A percentile compares a stretch with the other conserved stretches of the same genome.
phyloP scores from a whole-genome alignment of 2,329 filamentous ascomycete species.

The Fusarium nygamai region DNA sequence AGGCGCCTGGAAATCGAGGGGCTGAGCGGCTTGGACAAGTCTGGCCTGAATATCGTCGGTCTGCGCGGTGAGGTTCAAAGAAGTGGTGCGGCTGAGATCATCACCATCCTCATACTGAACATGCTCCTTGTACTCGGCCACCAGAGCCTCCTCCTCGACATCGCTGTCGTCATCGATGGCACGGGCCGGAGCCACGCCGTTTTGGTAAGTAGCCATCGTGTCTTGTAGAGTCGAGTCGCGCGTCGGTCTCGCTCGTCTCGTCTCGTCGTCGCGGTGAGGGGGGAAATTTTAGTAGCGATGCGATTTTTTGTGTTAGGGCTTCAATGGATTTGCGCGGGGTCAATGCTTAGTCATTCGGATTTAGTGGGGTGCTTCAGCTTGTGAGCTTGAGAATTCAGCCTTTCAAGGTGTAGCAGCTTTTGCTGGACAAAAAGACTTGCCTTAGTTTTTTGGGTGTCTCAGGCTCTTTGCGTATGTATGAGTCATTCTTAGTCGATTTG shows the following conservation, averaged over 20 bases:
- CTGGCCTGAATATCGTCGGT: conserved; percentile 93
- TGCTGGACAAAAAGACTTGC: conserved; percentile 6
- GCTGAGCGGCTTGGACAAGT: conserved; percentile 89
- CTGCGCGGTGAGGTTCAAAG: conserved; percentile 75
- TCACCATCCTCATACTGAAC: conserved; percentile 92
- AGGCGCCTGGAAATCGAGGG: conserved; percentile 93
- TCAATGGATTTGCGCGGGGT: conserved; percentile 43
- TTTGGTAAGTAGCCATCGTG: conserved; percentile 70
- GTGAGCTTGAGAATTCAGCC: conserved; percentile 16
- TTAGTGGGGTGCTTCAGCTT: conserved; percentile 44
- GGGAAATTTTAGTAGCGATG: conserved; percentile 48
- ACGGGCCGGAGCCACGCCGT: conserved; percentile 68
- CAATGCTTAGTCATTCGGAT: conserved; percentile 9
- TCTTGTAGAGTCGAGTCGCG: conserved; percentile 44
- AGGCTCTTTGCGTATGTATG: conserved; percentile 32
- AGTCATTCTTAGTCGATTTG: conserved; percentile 43
- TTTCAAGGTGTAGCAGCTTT: conserved; percentile 5
- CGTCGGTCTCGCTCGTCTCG: conserved; percentile 39
- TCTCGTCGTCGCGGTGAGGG: conserved; percentile 45
- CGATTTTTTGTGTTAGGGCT: conserved; percentile 50
- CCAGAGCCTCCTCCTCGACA: conserved; percentile 94
- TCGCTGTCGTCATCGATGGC: conserved; percentile 85
- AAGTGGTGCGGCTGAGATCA: conserved; percentile 79
- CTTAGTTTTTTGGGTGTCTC: conserved; percentile 11
- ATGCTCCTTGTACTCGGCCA: conserved; percentile 95